Conservation (phyloP, 2,329 filamentous ascomycete species). For the Fusarium mundagurra region DNA sequence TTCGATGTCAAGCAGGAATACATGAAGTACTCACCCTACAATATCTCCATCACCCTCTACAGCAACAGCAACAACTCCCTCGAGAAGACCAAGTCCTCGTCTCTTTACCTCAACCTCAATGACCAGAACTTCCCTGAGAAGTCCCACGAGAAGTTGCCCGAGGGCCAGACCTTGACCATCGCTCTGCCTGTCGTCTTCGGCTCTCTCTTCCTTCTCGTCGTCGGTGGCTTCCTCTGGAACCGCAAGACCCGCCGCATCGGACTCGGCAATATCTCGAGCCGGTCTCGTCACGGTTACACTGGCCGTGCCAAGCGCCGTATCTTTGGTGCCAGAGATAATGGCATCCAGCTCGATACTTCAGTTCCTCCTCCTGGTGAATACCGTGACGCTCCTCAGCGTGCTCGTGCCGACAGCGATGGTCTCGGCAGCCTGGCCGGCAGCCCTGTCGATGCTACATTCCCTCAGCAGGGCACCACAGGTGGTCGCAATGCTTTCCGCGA, state of each 20-base stretch:
- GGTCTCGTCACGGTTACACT: slow-evolving; percentile 55
- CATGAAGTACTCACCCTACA: slow-evolving; percentile 52
- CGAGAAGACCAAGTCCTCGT: slow-evolving; percentile 52
- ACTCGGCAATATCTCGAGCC: slow-evolving; percentile 63
- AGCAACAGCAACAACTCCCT: slow-evolving; percentile 48
- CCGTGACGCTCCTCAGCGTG: slow-evolving; percentile 46
- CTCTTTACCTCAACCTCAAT: slow-evolving; percentile 53
- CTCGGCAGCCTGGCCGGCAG: slow-evolving; percentile 61
- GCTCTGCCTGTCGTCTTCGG: slow-evolving; percentile 63
- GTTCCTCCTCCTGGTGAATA: slow-evolving; percentile 45
- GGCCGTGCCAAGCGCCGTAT: slow-evolving; percentile 52
- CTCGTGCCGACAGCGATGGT: slow-evolving; percentile 56
- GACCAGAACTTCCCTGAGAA: slow-evolving; percentile 50
- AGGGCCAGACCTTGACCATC: slow-evolving; percentile 59
- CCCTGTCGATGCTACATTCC: slow-evolving; percentile 55
- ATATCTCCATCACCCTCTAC: slow-evolving; percentile 60
- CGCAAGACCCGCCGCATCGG: slow-evolving; percentile 59
- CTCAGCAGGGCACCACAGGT: slow-evolving; percentile 49
- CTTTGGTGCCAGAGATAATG: slow-evolving; percentile 50
- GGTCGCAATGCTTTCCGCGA: slow-evolving; percentile 59
- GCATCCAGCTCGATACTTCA: slow-evolving; percentile 58
- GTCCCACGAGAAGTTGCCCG: slow-evolving; percentile 46
- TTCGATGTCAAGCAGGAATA: slow-evolving; percentile 53
- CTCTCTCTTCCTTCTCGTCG: slow-evolving; percentile 56
- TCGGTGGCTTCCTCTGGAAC: slow-evolving; percentile 68